Evolutionary conservation across 306 rosid genomes (phyloP).

Genomic region (Sechiopsis laciniata): DNA sequence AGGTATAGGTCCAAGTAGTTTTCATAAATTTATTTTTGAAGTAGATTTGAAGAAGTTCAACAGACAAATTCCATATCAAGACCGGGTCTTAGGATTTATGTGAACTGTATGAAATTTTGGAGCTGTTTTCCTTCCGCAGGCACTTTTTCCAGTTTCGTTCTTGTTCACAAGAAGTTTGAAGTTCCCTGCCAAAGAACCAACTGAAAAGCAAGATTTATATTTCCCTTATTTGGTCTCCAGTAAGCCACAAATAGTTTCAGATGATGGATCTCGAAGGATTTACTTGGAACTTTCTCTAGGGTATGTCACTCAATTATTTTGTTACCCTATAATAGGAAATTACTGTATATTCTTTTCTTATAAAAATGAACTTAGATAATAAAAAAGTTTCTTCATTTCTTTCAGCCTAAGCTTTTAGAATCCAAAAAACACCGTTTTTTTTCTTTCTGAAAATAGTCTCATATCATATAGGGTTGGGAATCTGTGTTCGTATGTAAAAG

Average conservation of each 20-base stretch:
- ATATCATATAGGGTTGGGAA: neutral
- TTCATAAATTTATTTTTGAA: neutral
- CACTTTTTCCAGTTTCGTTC: conserved; percentile 70
- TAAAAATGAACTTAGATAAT: neutral
- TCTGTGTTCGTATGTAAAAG: neutral
- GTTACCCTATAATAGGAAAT: neutral
- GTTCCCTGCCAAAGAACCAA: conserved; percentile 55
- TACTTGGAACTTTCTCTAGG: conserved; percentile 79
- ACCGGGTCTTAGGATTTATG: neutral
- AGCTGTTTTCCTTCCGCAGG: conserved; percentile 46
- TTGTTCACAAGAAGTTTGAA: conserved; percentile 76
- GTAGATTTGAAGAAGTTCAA: neutral
- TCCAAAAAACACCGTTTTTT: neutral
- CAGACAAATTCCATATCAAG: neutral
- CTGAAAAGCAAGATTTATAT: conserved; percentile 45
- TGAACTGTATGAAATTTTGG: conserved; percentile 21
- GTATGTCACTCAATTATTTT: conserved; percentile 44
- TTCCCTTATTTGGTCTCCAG: conserved; percentile 51
- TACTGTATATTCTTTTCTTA: neutral
- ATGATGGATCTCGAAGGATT: conserved; percentile 51
- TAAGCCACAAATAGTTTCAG: conserved; percentile 36
- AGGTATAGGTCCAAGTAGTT: neutral
- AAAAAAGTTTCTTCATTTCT: neutral
- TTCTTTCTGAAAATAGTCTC: neutral
- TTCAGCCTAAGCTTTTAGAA: neutral